Evolutionary conservation across 2,329 filamentous ascomycete genomes (phyloP).

Genomic region (Fusarium nisikadoi): DNA sequence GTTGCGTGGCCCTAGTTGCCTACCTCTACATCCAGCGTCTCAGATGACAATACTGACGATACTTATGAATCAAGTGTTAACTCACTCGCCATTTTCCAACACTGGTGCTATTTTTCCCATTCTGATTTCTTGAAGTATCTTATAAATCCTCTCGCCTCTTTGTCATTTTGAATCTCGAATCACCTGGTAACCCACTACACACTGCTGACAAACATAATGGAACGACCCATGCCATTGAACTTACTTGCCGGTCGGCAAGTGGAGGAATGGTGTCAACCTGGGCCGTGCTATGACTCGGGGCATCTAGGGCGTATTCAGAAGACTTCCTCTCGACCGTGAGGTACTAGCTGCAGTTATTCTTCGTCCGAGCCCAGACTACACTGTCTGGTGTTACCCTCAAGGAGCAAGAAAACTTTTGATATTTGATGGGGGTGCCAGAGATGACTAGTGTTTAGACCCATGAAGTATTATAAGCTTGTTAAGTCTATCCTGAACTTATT

Average conservation of each 20-base stretch:
- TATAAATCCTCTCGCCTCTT: constrained; percentile 11
- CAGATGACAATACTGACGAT: background rate
- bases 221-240: background rate
- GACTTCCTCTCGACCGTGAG: constrained; percentile 16
- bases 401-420: background rate
- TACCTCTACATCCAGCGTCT: constrained; percentile 7
- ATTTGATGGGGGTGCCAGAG: background rate
- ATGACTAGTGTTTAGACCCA: background rate
- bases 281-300: background rate
- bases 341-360: background rate
- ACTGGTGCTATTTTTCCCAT: background rate
- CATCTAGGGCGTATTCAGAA: background rate
- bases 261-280: background rate
- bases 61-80: constrained; percentile 6
- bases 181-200: background rate
- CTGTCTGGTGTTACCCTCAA: background rate
- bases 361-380: background rate
- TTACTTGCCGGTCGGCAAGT: constrained; percentile 6
- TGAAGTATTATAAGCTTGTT: background rate
- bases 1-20: constrained; percentile 25
- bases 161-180: constrained; percentile 6
- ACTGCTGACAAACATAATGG: constrained; percentile 23
- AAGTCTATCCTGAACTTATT: background rate
- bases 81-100: background rate
- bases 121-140: background rate